These are phyloP conservation scores for Dipodascus albidus DNA, from an alignment of 805 yeast genomes.

Conservation along the genomic window DNA sequence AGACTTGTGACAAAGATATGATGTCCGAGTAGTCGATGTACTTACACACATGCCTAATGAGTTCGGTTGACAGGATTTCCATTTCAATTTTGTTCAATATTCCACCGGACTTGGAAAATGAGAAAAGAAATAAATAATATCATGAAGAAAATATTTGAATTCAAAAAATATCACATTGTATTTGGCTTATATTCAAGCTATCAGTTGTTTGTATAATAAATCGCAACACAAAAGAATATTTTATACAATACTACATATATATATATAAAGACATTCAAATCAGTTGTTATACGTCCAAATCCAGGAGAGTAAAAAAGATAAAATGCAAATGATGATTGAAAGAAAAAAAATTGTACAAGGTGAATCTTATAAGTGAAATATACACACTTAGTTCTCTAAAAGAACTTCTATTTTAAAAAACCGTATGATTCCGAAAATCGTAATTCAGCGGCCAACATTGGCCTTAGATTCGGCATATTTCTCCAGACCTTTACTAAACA, in stretches of 20 bases:
- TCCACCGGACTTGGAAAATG: not conserved
- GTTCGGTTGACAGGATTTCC: not conserved
- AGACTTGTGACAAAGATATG: not conserved
- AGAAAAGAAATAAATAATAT: not conserved
- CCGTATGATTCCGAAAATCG: no score
- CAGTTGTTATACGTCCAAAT: no score
- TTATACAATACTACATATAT: no score
- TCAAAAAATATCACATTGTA: not conserved
- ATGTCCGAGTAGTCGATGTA: not conserved
- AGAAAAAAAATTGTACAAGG: not conserved
- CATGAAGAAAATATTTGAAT: no score
- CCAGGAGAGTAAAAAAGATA: no score
- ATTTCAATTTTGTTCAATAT: not conserved
- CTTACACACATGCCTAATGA: not conserved
- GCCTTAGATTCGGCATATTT: constrained; percentile 65
- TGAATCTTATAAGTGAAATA: no score
- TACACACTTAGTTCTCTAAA: no score
- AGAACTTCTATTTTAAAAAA: no score
- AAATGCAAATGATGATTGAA: not conserved
- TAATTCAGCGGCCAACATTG: constrained; percentile 59
- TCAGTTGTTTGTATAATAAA: not conserved
- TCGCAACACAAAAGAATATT: not conserved
- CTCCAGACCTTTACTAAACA: constrained; percentile 42
- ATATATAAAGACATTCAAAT: no score
- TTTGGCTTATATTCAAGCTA: not conserved